These are phyloP conservation scores for Globisporangium camurandrum DNA, from an alignment of 352 stramenopile genomes.

Conservation along the genomic window DNA sequence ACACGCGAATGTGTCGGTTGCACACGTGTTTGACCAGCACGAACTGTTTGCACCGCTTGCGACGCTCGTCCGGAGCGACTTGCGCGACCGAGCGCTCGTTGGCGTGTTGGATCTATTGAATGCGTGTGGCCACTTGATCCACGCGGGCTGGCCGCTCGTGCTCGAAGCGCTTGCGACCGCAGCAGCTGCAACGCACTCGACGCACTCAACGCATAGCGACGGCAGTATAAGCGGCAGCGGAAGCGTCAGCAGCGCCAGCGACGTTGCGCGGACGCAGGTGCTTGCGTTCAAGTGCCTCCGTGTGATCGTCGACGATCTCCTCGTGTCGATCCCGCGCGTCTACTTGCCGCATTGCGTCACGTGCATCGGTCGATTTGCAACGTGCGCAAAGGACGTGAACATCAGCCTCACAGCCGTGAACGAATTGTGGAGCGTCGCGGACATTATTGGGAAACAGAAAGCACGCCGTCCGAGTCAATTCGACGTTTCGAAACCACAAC, in stretches of 20 bases:
- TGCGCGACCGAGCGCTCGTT: conserved; percentile 66
- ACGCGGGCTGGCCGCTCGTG: conserved; percentile 59
- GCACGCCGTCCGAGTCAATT: background rate
- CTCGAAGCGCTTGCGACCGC: conserved; percentile 59
- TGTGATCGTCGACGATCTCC: conserved; percentile 95
- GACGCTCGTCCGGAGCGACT: conserved; percentile 55
- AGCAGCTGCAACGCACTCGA: too few relatives aligned
- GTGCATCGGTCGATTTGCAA: conserved; percentile 93
- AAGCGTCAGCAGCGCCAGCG: conserved; percentile 53
- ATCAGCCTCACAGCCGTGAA: conserved; percentile 96
- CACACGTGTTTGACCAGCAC: conserved; percentile 61
- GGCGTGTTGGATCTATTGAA: conserved; percentile 78
- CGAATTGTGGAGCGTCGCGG: conserved; percentile 92
- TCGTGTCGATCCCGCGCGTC: conserved; percentile 77
- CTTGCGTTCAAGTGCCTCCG: conserved; percentile 94
- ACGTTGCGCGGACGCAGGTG: conserved; percentile 74
- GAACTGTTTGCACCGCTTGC: conserved; percentile 58
- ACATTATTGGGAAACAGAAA: conserved; percentile 73
- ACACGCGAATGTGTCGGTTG: conserved; percentile 17
- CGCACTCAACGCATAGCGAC: too few relatives aligned
- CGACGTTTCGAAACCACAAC: background rate
- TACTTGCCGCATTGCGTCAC: conserved; percentile 76
- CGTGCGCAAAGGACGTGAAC: conserved; percentile 94
- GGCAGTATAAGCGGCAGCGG: too few relatives aligned
- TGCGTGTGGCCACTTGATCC: conserved; percentile 63